phyloP scores from a whole-genome alignment of 2,329 filamentous ascomycete species.

The Trichoderma sp. region DNA sequence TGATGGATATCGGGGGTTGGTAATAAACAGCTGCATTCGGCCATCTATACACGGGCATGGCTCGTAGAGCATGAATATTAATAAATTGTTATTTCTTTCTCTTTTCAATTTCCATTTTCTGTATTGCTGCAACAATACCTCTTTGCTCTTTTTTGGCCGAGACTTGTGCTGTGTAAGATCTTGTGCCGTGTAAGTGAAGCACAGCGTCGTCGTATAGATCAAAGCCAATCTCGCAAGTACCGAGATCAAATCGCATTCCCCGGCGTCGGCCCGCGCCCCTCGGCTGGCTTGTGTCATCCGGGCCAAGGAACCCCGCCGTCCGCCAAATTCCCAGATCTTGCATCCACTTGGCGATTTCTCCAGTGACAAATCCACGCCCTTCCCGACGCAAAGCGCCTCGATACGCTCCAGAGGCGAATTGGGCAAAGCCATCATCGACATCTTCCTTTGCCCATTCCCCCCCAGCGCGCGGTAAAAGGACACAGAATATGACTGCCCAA shows the following conservation, averaged over 20 bases:
- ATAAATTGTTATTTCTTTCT: neutral
- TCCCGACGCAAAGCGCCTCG: constrained; percentile 16
- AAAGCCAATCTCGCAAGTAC: neutral
- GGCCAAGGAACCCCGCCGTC: neutral
- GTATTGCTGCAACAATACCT: neutral
- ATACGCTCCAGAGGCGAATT: neutral
- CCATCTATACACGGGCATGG: neutral
- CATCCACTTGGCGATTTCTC: neutral
- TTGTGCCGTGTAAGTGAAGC: neutral
- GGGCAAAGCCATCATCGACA: neutral
- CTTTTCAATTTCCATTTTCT: neutral
- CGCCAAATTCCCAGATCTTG: neutral
- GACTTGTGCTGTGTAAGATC: neutral
- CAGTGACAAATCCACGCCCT: neutral
- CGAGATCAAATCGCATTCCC: neutral
- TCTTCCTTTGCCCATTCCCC: neutral
- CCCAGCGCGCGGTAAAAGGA: neutral
- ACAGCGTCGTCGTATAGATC: neutral
- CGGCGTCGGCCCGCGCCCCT: constrained; percentile 15
- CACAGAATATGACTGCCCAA: constrained; percentile 19
- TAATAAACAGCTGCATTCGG: neutral
- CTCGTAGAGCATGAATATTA: neutral
- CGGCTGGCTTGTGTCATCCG: constrained; percentile 6
- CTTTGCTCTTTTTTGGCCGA: neutral
- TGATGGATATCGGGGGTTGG: neutral